phyloP scores from a whole-genome alignment of 1,139 yeast genomes.

The Magnusiomyces fungicola region DNA sequence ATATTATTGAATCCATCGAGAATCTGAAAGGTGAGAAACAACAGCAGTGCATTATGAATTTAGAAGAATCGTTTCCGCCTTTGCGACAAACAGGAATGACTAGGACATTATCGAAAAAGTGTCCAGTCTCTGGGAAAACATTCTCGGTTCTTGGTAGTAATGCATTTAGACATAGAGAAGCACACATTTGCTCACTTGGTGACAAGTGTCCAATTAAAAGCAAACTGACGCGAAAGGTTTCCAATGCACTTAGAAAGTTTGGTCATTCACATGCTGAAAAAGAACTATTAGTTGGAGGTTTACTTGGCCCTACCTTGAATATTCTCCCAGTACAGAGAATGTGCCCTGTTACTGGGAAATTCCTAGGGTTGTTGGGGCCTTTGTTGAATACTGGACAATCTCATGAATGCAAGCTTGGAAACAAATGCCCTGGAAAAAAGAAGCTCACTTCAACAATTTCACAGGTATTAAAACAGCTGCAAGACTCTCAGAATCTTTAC shows the following conservation, averaged over 20 bases:
- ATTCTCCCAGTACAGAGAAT: background rate
- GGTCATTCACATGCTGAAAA: no score
- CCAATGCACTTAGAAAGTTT: no score
- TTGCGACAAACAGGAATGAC: no score
- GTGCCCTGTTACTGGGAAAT: background rate
- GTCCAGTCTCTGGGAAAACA: background rate
- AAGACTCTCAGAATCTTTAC: background rate
- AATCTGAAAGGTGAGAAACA: no score
- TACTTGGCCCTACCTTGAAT: no score
- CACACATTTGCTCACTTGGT: background rate
- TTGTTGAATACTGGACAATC: background rate
- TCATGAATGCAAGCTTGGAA: background rate
- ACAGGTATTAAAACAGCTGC: background rate
- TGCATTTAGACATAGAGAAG: background rate
- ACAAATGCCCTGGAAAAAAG: background rate
- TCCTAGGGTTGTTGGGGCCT: background rate
- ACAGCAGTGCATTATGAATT: no score
- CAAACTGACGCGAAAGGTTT: background rate
- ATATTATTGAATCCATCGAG: no score
- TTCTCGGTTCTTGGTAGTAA: background rate
- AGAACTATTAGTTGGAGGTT: no score
- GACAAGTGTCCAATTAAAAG: background rate
- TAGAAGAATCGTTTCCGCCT: no score
- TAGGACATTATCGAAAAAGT: background rate
- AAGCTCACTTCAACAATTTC: no score